These are phyloP conservation scores for Plasmopara viticola DNA, from an alignment of 352 stramenopile genomes.

Conservation along the genomic window DNA sequence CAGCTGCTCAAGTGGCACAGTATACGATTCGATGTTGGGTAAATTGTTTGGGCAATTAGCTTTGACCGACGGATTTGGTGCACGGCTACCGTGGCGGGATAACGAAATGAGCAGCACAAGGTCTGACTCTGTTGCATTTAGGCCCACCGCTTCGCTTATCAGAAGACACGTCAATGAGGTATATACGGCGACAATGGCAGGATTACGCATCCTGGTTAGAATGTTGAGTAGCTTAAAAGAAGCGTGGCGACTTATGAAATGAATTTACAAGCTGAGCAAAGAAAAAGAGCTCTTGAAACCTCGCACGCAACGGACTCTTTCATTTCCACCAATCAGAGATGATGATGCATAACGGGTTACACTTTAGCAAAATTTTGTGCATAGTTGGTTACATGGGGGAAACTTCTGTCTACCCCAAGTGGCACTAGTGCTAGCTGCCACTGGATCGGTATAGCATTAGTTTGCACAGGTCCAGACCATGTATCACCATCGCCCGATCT, in stretches of 20 bases:
- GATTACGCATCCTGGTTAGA: constrained; percentile 25
- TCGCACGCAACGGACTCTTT: not conserved
- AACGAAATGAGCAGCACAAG: constrained; percentile 63
- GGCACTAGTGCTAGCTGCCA: too few relatives aligned
- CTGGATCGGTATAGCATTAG: too few relatives aligned
- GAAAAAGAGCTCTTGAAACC: constrained; percentile 22
- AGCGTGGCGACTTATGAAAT: constrained; percentile 16
- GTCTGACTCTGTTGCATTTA: constrained; percentile 29
- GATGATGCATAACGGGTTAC: constrained; percentile 8
- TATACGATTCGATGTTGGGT: constrained; percentile 47
- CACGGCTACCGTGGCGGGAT: constrained; percentile 65
- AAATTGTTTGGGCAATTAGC: constrained; percentile 60
- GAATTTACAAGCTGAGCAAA: constrained; percentile 4
- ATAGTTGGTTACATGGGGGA: too few relatives aligned
- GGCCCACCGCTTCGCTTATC: constrained; percentile 4
- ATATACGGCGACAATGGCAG: constrained; percentile 18
- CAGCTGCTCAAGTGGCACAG: constrained; percentile 64
- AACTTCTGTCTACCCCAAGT: too few relatives aligned
- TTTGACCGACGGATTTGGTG: constrained; percentile 59
- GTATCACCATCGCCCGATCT: too few relatives aligned
- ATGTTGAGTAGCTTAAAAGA: constrained; percentile 4
- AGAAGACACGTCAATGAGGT: constrained; percentile 7
- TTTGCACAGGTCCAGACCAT: too few relatives aligned
- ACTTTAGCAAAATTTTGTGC: constrained; percentile 4
- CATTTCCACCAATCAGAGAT: constrained; percentile 27